Conservation (phyloP, 2,329 filamentous ascomycete species). For the Fusarium foetens region DNA sequence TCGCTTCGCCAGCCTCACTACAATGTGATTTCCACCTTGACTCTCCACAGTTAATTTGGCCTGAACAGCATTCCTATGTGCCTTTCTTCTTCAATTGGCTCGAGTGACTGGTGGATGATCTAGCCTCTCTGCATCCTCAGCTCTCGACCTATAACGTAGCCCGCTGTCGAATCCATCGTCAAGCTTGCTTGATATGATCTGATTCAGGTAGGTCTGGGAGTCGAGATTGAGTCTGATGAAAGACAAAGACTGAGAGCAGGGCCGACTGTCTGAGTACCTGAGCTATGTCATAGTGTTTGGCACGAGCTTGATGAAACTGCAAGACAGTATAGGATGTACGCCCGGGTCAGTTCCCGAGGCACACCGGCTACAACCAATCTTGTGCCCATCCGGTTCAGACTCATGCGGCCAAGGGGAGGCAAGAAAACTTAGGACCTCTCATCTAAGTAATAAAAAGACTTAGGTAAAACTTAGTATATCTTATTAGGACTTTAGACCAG, state of each 20-base stretch:
- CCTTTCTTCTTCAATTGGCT: neutral
- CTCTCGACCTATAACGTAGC: neutral
- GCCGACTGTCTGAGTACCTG: neutral
- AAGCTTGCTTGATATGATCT: neutral
- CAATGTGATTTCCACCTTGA: neutral
- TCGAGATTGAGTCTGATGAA: neutral
- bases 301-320: neutral
- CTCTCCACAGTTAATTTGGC: neutral
- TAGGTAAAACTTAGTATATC: no score
- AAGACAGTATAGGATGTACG: neutral
- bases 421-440: no score
- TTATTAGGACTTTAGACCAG: no score
- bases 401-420: neutral
- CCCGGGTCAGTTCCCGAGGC: constrained; percentile 23
- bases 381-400: neutral
- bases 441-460: no score
- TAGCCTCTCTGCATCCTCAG: neutral
- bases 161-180: neutral
- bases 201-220: neutral
- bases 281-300: neutral
- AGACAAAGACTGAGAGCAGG: neutral
- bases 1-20: neutral
- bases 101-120: neutral
- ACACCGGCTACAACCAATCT: constrained; percentile 20
- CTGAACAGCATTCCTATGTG: neutral